Conservation (phyloP, 2,329 filamentous ascomycete genomes). For the Ceratocystis destructans region DNA sequence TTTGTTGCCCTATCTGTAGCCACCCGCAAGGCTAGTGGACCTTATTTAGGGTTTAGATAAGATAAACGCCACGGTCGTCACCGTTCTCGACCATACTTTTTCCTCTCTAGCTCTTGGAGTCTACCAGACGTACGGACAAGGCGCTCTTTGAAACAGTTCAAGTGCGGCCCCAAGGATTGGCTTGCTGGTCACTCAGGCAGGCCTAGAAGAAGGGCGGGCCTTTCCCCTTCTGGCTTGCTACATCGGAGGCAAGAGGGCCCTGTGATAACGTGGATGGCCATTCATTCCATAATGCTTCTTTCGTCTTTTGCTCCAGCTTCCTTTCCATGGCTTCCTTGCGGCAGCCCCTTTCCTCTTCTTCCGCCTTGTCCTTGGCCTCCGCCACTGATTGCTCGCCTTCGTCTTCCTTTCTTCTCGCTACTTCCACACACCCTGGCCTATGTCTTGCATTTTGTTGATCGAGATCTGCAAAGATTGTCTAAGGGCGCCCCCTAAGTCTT, state of each 20-base stretch:
- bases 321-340: no score
- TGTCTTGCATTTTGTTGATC: slow-evolving; percentile 5
- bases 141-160: neutral
- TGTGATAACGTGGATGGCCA: neutral
- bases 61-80: neutral
- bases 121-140: neutral
- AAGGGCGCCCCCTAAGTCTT: neutral
- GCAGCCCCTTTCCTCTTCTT: neutral
- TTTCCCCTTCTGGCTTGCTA: neutral
- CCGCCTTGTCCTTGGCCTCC: neutral
- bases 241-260: neutral
- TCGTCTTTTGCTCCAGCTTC: neutral
- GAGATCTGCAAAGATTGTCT: slow-evolving; percentile 5
- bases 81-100: neutral
- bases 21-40: neutral
- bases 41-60: neutral
- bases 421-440: neutral
- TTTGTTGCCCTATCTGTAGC: neutral
- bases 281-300: neutral
- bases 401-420: neutral
- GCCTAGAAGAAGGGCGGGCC: neutral
- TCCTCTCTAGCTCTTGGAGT: no score
- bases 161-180: neutral
- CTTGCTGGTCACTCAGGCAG: neutral
- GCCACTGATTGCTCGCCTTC: neutral